A percentile compares a stretch with the other conserved stretches of the same genome.
These are phyloP conservation scores for Phytopythium vexans DNA, from an alignment of 352 stramenopile species.

Conservation along the genomic window DNA sequence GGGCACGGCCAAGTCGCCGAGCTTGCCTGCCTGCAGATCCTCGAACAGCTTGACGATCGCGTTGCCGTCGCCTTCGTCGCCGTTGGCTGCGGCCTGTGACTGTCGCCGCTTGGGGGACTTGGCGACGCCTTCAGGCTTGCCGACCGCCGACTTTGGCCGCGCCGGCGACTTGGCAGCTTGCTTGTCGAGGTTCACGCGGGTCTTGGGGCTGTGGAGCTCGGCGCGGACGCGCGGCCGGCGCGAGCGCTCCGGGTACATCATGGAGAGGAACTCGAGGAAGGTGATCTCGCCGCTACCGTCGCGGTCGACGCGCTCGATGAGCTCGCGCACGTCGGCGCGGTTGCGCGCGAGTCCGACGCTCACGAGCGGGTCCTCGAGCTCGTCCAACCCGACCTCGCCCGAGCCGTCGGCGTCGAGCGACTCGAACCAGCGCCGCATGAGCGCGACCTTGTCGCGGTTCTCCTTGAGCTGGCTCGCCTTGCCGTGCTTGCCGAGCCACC, in stretches of 20 bases:
- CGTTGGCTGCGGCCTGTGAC: neutral
- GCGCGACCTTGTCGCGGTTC: constrained; percentile 54
- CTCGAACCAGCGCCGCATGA: constrained; percentile 83
- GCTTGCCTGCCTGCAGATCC: constrained; percentile 70
- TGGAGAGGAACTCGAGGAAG: constrained; percentile 66
- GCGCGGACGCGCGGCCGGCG: constrained; percentile 14
- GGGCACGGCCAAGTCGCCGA: constrained; percentile 67
- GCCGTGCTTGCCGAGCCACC: constrained; percentile 74
- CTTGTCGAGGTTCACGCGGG: neutral
- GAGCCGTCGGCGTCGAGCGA: constrained; percentile 84
- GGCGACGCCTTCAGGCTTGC: constrained; percentile 4
- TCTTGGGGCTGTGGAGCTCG: constrained; percentile 51
- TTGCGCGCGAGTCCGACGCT: constrained; percentile 76
- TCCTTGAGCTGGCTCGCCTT: constrained; percentile 70
- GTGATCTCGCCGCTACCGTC: constrained; percentile 65
- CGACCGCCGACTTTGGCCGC: constrained; percentile 1
- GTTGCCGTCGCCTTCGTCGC: constrained; percentile 24
- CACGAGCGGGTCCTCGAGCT: constrained; percentile 87
- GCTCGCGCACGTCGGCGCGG: constrained; percentile 65
- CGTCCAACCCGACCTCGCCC: constrained; percentile 75
- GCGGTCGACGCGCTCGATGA: constrained; percentile 73
- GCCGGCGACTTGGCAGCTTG: neutral
- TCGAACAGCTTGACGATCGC: constrained; percentile 76
- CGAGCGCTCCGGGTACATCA: constrained; percentile 63
- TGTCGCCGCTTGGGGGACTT: constrained; percentile 6